Base-by-base conservation (phyloP, 2,329 filamentous ascomycete genomes). In the Metarhizium robertsii region DNA sequence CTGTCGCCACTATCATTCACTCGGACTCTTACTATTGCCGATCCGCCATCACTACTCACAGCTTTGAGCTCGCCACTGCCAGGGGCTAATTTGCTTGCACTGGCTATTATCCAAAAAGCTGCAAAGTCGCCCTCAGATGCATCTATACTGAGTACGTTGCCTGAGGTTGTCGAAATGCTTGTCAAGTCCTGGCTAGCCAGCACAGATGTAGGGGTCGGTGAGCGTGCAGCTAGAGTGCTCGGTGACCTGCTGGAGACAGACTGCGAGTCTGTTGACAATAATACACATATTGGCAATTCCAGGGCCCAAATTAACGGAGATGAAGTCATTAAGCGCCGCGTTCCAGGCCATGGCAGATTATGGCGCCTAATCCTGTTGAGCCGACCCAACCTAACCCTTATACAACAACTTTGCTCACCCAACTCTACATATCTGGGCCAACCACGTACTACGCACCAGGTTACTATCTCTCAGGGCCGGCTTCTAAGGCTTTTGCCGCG, bases 91-190 rank as follows among this genome's bases (percentile, higher is more conserved):
- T 69, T 83, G 16, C 76, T 86, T 29, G 81, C 76, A 62, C 73
- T 86, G 61, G 68, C 75, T 53, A 72, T 85, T 54, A 62, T 85
- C 32, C 71, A 78, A 57, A 85, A 85, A 62, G 81, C 80, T 4
- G 69, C 77, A 25, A 65, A 66, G 16, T 70, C 70, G 3, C 74
- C 79, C 13, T 65, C 71, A 52, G 77, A 83, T 52, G 75, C 75
- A 36, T 73, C 75, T 42, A 74, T 78, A 38, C 67, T 85, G 5
- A 76, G 75, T 49, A 71, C 70, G 43, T 73, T 81, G 66, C 74
- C 76, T 43, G 67, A 69, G 2, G 61, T 84, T 11, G 63, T 85
- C 30, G 69, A 73, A 10, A 71, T 71, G 11, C 71, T 84, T 43
- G 50, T 85, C 36, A 66, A 66, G 11, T 69, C 72, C 55, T 85